Conservation (phyloP, 1,139 yeast genomes). For the Nakaseomyces nivariensis region DNA sequence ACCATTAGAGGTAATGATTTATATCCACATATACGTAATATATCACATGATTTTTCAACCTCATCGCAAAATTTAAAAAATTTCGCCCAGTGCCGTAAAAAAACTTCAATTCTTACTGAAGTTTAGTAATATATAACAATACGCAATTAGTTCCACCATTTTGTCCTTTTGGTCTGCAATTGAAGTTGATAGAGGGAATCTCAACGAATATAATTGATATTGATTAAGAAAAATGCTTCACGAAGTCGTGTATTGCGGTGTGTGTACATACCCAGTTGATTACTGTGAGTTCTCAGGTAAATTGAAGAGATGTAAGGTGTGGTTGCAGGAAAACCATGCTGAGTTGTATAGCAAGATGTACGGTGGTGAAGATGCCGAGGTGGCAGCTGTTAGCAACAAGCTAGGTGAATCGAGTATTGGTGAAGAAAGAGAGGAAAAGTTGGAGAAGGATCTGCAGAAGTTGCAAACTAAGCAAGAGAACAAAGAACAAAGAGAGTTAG, state of each 20-base stretch:
- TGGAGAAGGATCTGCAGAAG: constrained; percentile 72
- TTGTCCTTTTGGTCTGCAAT: background rate
- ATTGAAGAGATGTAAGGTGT: constrained; percentile 71
- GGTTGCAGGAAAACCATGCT: constrained; percentile 56
- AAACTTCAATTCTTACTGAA: no score
- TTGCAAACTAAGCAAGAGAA: constrained; percentile 85
- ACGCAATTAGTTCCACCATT: no score
- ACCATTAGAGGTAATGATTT: no score
- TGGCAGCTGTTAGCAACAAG: constrained; percentile 18
- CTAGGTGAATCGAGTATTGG: constrained; percentile 29
- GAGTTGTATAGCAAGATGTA: constrained; percentile 53
- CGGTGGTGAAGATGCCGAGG: constrained; percentile 19
- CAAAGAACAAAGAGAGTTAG: constrained; percentile 75
- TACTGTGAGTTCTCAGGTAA: constrained; percentile 89
- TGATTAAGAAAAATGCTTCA: constrained; percentile 30
- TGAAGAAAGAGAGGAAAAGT: constrained; percentile 68
- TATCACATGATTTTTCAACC: background rate
- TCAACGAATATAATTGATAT: background rate
- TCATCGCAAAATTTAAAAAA: background rate
- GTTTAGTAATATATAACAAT: no score
- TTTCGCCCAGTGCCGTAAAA: background rate
- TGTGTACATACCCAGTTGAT: constrained; percentile 83
- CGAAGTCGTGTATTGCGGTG: constrained; percentile 60
- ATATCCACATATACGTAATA: no score
- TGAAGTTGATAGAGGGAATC: background rate